Evolutionary conservation across 2,329 filamentous ascomycete genomes (phyloP).

Genomic region (Colletotrichum sp.): DNA sequence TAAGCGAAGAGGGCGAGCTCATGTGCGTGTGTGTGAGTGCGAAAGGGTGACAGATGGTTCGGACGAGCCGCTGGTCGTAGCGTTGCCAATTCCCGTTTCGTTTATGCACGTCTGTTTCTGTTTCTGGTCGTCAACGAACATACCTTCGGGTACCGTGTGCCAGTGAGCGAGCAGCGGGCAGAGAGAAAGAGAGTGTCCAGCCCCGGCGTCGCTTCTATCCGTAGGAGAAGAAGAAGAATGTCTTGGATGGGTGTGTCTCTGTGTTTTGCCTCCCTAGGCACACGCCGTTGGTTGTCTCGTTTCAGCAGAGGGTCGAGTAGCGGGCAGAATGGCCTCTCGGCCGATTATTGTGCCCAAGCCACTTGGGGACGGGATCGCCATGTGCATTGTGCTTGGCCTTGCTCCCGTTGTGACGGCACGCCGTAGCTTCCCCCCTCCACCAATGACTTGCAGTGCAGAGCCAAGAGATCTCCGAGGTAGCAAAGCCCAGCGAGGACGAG

Average conservation of each 20-base stretch:
- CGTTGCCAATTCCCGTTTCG: neutral
- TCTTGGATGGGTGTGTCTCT: neutral
- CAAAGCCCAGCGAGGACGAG: neutral
- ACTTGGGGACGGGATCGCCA: conserved; percentile 9
- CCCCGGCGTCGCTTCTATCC: neutral
- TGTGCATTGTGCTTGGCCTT: neutral
- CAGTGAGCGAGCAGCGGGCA: no score
- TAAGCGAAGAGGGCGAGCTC: neutral
- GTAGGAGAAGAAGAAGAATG: neutral
- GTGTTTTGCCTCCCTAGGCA: neutral
- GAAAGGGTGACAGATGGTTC: conserved; percentile 4
- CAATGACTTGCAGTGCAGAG: conserved; percentile 10
- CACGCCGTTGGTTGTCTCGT: neutral
- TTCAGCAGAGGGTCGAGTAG: neutral
- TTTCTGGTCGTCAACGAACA: neutral
- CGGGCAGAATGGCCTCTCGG: conserved; percentile 2
- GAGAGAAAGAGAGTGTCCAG: neutral
- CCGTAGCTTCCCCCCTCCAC: neutral
- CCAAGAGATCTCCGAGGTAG: conserved; percentile 6
- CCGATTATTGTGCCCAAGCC: conserved; percentile 5
- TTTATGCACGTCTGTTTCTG: neutral
- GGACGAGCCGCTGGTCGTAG: neutral
- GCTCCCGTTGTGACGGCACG: neutral
- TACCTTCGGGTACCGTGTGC: neutral
- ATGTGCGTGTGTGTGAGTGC: neutral